These are phyloP conservation scores for Apocynum venetum DNA, from an alignment of 257 asterid genomes.

Conservation along the genomic window DNA sequence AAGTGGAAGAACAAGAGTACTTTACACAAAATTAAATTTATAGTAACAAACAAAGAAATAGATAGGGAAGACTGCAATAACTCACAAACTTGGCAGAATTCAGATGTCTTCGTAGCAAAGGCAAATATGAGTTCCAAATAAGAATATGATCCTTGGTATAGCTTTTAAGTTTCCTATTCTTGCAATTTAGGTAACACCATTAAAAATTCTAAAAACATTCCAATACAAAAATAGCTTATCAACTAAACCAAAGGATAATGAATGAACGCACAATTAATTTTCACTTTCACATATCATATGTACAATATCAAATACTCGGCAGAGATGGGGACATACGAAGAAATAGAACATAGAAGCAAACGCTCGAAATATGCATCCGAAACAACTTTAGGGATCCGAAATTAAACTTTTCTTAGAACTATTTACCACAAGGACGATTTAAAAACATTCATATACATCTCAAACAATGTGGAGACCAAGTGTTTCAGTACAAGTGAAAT, in stretches of 20 bases:
- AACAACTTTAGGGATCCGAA: constrained; percentile 42
- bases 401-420: constrained; percentile 8
- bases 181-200: constrained; percentile 28
- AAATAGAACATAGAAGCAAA: constrained; percentile 1
- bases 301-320: neutral
- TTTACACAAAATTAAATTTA: no score
- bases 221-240: constrained; percentile 20
- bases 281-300: neutral
- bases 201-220: constrained; percentile 36
- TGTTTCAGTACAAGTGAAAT: neutral
- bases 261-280: neutral
- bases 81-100: no score
- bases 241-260: constrained; percentile 4
- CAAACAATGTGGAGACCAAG: neutral
- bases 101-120: no score
- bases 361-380: constrained; percentile 60
- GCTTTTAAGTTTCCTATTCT: no score
- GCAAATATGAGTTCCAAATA: no score
- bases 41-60: no score
- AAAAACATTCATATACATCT: neutral
- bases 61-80: no score
- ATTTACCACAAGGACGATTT: neutral
- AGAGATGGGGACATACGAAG: neutral
- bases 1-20: no score
- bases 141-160: no score